Percentiles rank a stretch among this genome's conserved stretches.
These are phyloP conservation scores for Flaveria linearis DNA, from an alignment of 129 eudicot species.

Conservation along the genomic window DNA sequence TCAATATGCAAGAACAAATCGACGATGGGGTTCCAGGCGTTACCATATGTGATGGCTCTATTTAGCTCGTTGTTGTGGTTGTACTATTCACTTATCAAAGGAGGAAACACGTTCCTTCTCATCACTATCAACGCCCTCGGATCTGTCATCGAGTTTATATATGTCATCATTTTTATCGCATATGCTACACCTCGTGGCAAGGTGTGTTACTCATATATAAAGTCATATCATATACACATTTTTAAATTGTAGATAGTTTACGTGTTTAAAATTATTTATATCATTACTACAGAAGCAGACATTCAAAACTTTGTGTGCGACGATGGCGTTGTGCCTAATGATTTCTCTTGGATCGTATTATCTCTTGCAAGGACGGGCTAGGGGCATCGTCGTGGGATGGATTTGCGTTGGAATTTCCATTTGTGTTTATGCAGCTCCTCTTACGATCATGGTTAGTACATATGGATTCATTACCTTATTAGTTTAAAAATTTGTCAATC, in stretches of 20 bases:
- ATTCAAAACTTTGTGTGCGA: constrained; percentile 32
- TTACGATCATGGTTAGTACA: constrained; percentile 59
- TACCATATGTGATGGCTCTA: constrained; percentile 71
- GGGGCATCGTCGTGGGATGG: constrained; percentile 74
- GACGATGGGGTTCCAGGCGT: constrained; percentile 67
- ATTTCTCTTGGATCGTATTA: constrained; percentile 46
- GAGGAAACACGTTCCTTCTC: constrained; percentile 48
- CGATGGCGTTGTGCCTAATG: constrained; percentile 40
- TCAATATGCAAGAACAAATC: constrained; percentile 66
- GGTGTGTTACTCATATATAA: constrained; percentile 42
- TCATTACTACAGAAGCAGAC: constrained; percentile 49
- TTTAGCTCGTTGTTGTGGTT: constrained; percentile 82
- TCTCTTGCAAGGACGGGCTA: constrained; percentile 25
- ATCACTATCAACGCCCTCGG: constrained; percentile 76
- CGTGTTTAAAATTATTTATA: neutral
- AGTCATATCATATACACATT: neutral
- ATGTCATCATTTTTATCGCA: constrained; percentile 56
- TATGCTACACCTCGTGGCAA: constrained; percentile 60
- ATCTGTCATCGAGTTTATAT: constrained; percentile 56
- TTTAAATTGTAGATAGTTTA: neutral
- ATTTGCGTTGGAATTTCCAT: constrained; percentile 66
- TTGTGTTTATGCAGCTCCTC: constrained; percentile 77
- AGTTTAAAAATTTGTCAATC: neutral
- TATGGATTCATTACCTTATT: neutral
- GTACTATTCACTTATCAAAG: constrained; percentile 67